Evolutionary conservation across 352 stramenopile species (phyloP).

Genomic region (Pythium rhizo-oryzae): DNA sequence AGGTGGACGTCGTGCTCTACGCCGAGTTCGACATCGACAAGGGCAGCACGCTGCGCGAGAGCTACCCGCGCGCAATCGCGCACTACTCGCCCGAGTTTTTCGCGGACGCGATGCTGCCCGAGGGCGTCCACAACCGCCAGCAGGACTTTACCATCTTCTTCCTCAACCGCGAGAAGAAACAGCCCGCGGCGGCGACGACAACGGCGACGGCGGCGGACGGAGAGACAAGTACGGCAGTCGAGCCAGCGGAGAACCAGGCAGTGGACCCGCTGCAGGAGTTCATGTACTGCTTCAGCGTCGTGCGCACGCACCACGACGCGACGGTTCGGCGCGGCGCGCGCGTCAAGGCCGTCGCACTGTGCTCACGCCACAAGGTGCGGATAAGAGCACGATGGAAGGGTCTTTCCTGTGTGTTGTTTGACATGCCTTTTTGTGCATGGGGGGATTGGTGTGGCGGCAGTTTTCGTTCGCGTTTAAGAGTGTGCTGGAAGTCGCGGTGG

Average conservation of each 20-base stretch:
- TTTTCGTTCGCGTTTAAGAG: constrained; percentile 76
- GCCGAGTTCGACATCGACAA: constrained; percentile 90
- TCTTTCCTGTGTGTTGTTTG: too few species aligned
- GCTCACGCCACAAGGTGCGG: constrained; percentile 80
- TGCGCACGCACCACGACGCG: constrained; percentile 81
- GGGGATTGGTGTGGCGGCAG: constrained; percentile 23
- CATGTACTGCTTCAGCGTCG: constrained; percentile 89
- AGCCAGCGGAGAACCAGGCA: too few species aligned
- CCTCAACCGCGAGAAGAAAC: constrained; percentile 65
- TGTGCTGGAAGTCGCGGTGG: constrained; percentile 73
- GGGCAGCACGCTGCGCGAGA: constrained; percentile 80
- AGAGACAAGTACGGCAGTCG: background rate
- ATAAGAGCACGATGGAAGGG: too few species aligned
- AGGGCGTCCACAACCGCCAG: constrained; percentile 88
- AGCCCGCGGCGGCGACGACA: background rate
- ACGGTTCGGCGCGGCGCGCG: constrained; percentile 70
- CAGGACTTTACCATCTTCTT: constrained; percentile 90
- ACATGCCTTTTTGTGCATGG: background rate
- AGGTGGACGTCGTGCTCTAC: constrained; percentile 79
- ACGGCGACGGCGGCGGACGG: background rate
- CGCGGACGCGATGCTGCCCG: constrained; percentile 86
- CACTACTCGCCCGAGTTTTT: constrained; percentile 91
- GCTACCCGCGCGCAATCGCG: constrained; percentile 56
- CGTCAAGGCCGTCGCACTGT: constrained; percentile 84
- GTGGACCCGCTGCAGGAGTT: constrained; percentile 66